phyloP scores from a whole-genome alignment of 805 yeast species.

The Wickerhamiella kurtzmanii region DNA sequence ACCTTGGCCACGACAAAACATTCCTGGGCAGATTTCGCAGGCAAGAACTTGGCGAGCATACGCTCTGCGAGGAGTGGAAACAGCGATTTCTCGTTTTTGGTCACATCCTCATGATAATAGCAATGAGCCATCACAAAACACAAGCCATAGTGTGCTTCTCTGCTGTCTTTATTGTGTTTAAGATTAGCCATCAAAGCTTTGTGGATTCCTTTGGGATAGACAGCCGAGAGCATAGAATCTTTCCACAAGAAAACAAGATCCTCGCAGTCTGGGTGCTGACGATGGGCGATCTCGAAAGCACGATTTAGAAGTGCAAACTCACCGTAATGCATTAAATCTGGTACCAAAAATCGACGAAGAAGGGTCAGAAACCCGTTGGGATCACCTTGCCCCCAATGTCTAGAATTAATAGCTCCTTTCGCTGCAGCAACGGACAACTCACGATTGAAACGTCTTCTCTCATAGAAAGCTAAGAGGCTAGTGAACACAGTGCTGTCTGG shows the following conservation, averaged over 20 bases:
- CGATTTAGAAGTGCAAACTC: conserved; percentile 22
- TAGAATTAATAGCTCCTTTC: conserved; percentile 8
- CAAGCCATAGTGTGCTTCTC: conserved; percentile 15
- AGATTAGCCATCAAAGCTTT: conserved; percentile 18
- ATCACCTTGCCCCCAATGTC: conserved; percentile 9
- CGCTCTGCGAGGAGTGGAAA: conserved; percentile 50
- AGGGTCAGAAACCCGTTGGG: not conserved
- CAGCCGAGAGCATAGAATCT: conserved; percentile 12
- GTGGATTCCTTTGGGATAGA: conserved; percentile 14
- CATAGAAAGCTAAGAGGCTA: conserved; percentile 12
- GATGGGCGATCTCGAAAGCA: conserved; percentile 17
- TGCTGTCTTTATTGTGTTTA: conserved; percentile 15
- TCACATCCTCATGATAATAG: conserved; percentile 25
- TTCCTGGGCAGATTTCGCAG: conserved; percentile 51
- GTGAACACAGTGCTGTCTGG: conserved; percentile 45
- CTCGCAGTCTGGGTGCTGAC: conserved; percentile 12
- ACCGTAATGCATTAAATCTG: conserved; percentile 15
- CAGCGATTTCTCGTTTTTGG: conserved; percentile 36
- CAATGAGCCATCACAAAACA: conserved; percentile 36
- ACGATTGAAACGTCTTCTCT: conserved; percentile 7
- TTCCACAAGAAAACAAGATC: conserved; percentile 18
- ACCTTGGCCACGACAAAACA: conserved; percentile 44
- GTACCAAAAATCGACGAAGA: conserved; percentile 25
- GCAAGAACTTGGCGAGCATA: conserved; percentile 38
- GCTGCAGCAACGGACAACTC: conserved; percentile 9